These are phyloP conservation scores for Sporothrix inflata DNA, from an alignment of 2,329 filamentous ascomycete genomes.

Conservation along the genomic window DNA sequence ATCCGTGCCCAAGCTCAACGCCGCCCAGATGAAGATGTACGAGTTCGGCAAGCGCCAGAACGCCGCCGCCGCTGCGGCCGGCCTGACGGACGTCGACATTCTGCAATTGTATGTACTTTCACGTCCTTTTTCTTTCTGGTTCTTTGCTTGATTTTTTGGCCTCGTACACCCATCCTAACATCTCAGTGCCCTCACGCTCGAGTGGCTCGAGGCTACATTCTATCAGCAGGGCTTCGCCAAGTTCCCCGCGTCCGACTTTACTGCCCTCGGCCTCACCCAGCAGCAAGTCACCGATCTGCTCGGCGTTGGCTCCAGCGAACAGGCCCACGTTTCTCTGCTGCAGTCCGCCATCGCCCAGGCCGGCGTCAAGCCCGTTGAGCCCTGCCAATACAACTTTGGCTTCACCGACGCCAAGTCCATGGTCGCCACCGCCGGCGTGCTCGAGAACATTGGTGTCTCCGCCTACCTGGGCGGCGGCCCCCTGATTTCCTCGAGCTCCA, in stretches of 20 bases:
- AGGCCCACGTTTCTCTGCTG: constrained; percentile 63
- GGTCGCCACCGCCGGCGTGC: constrained; percentile 69
- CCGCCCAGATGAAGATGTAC: constrained; percentile 51
- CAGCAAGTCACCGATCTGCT: constrained; percentile 63
- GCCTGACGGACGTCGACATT: constrained; percentile 58
- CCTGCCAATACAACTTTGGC: constrained; percentile 73
- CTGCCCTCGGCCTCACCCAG: constrained; percentile 60
- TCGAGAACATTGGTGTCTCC: constrained; percentile 75
- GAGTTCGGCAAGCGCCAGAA: constrained; percentile 55
- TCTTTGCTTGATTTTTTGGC: neutral
- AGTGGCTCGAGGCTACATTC: constrained; percentile 74
- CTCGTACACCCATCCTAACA: constrained; percentile 20
- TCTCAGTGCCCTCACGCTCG: constrained; percentile 68
- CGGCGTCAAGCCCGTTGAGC: constrained; percentile 66
- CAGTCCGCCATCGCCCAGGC: constrained; percentile 63
- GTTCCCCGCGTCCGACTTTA: constrained; percentile 68
- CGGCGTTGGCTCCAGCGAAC: constrained; percentile 65
- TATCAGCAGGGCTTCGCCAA: constrained; percentile 71
- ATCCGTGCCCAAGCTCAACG: constrained; percentile 47
- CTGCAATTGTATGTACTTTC: constrained; percentile 57
- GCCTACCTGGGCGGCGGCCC: constrained; percentile 73
- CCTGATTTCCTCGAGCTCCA: constrained; percentile 60
- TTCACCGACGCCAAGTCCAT: constrained; percentile 68
- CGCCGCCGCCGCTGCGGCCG: constrained; percentile 49
- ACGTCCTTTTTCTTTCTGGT: no score